These are phyloP conservation scores for Trichoderma harzianum DNA, from an alignment of 2,329 filamentous ascomycete species.

Conservation along the genomic window DNA sequence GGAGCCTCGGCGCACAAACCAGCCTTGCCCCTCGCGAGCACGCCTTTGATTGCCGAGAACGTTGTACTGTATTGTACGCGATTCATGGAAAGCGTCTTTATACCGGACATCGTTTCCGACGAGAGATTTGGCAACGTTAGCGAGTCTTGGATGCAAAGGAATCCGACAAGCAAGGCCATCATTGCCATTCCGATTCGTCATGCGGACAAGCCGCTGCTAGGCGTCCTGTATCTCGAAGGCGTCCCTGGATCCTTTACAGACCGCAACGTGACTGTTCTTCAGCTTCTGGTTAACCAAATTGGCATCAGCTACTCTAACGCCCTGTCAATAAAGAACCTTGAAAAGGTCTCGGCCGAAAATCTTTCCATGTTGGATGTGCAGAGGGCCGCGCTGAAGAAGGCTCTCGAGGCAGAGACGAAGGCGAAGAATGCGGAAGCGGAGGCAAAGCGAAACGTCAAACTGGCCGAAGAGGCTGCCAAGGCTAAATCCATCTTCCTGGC, in stretches of 20 bases:
- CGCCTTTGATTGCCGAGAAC: conserved; percentile 69
- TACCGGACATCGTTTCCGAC: conserved; percentile 69
- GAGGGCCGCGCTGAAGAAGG: conserved; percentile 68
- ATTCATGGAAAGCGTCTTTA: conserved; percentile 71
- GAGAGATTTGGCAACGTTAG: conserved; percentile 76
- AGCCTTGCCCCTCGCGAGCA: conserved; percentile 61
- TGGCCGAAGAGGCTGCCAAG: conserved; percentile 79
- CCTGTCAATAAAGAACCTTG: conserved; percentile 64
- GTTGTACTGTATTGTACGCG: conserved; percentile 74
- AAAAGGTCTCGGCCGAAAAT: conserved; percentile 76
- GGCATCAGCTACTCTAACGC: conserved; percentile 69
- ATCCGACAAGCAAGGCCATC: conserved; percentile 68
- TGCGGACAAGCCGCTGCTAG: conserved; percentile 65
- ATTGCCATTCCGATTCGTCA: conserved; percentile 79
- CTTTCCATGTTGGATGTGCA: conserved; percentile 75
- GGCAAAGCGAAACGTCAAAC: conserved; percentile 73
- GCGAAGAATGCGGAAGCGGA: conserved; percentile 74
- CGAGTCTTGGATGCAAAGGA: conserved; percentile 63
- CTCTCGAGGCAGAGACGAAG: conserved; percentile 69
- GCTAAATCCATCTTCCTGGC: conserved; percentile 79
- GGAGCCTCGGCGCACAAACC: conserved; percentile 65
- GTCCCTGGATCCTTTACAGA: conserved; percentile 74
- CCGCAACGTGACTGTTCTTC: conserved; percentile 62
- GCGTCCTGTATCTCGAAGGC: conserved; percentile 72
- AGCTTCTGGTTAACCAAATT: conserved; percentile 75